Conservation (phyloP, 129 eudicot genomes). For the Erigeron canadensis region DNA sequence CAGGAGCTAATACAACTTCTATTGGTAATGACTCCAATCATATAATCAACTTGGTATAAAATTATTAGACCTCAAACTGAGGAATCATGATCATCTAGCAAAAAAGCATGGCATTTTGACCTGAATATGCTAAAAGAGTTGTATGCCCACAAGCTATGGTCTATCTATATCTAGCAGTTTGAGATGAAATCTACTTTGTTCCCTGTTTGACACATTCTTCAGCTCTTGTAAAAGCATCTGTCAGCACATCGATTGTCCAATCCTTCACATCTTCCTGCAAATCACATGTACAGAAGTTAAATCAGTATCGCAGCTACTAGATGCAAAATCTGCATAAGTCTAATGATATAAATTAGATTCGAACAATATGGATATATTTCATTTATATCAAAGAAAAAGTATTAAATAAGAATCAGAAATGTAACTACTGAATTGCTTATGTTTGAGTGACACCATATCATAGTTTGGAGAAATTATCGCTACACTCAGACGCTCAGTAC, state of each 20-base stretch:
- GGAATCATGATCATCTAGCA: not conserved
- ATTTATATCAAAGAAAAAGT: not conserved
- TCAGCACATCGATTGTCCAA: slow-evolving; percentile 62
- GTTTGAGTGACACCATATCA: not conserved
- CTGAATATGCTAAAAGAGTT: slow-evolving; percentile 3
- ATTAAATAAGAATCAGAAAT: not conserved
- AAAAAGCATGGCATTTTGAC: not conserved
- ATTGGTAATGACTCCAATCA: slow-evolving; percentile 6
- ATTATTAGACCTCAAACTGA: not conserved
- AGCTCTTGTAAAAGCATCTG: slow-evolving; percentile 67
- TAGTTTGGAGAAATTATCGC: not conserved
- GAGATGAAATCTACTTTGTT: slow-evolving; percentile 22
- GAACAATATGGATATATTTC: not conserved
- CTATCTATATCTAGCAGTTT: slow-evolving; percentile 4
- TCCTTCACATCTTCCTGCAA: slow-evolving; percentile 76
- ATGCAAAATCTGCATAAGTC: not conserved
- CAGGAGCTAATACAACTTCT: not conserved
- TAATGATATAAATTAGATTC: not conserved
- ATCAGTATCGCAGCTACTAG: not conserved
- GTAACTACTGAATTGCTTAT: not conserved
- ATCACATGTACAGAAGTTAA: slow-evolving; percentile 8
- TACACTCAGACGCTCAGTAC: not conserved
- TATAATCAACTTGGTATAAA: not conserved
- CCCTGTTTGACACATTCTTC: slow-evolving; percentile 65
- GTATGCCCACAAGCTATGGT: not conserved